Percentiles rank a stretch among this genome's conserved stretches.
Evolutionary conservation across 169 alveolate genomes (phyloP).

Genomic region (Theileria parva): DNA sequence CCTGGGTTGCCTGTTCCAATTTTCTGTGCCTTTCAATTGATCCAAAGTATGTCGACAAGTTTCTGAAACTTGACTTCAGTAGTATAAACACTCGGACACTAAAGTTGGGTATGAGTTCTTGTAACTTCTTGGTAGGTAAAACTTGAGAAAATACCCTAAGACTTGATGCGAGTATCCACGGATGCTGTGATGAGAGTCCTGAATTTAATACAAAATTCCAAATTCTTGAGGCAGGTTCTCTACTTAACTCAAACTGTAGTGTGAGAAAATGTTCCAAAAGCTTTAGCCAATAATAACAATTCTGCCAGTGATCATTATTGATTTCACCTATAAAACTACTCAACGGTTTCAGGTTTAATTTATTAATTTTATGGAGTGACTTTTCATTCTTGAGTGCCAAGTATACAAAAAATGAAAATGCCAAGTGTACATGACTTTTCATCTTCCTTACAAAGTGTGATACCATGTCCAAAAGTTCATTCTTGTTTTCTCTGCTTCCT

Average conservation of each 20-base stretch:
- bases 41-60: constrained; percentile 32
- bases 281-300: constrained; percentile 46
- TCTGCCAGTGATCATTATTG: constrained; percentile 43
- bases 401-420: constrained; percentile 45
- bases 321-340: constrained; percentile 7
- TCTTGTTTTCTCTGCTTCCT: constrained; percentile 35
- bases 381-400: constrained; percentile 33
- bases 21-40: constrained; percentile 52
- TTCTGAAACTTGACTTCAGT: constrained; percentile 27
- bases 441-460: constrained; percentile 39
- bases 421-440: constrained; percentile 21
- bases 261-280: constrained; percentile 31
- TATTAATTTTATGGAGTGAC: constrained; percentile 31
- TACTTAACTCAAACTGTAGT: not conserved
- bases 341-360: constrained; percentile 14
- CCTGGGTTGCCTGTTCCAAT: constrained; percentile 33
- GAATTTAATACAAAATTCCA: constrained; percentile 22
- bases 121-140: not conserved
- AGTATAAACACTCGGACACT: not conserved
- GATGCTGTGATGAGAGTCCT: constrained; percentile 40
- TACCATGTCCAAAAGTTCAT: constrained; percentile 42
- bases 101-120: not conserved
- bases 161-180: constrained; percentile 63
- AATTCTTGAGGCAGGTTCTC: constrained; percentile 1
- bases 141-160: constrained; percentile 35